A percentile compares a stretch with the other conserved stretches of the same genome.
Conservation (phyloP, 257 asterid species). For the Ligustrum vulgare region DNA sequence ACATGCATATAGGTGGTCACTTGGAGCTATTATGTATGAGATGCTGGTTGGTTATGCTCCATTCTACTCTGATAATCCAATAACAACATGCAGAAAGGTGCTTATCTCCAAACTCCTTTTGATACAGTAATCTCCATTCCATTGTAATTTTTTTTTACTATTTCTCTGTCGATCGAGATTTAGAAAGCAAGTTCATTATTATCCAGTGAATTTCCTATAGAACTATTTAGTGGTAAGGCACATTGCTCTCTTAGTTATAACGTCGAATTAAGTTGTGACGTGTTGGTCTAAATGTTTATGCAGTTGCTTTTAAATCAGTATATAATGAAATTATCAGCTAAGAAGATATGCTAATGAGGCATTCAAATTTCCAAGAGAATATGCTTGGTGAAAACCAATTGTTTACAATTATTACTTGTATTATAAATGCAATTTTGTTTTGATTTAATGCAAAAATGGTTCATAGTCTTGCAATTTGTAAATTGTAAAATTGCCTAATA, state of each 20-base stretch:
- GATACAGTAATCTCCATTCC: not conserved
- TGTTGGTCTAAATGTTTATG: not conserved
- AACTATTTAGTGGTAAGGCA: not conserved
- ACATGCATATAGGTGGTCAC: constrained; percentile 78
- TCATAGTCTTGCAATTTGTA: not conserved
- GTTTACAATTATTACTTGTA: not conserved
- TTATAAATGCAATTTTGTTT: not conserved
- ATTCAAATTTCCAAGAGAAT: not conserved
- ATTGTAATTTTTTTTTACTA: no score
- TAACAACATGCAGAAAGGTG: constrained; percentile 88
- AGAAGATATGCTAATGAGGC: not conserved
- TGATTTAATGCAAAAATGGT: not conserved
- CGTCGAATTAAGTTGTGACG: not conserved
- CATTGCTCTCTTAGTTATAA: not conserved
- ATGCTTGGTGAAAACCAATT: not conserved
- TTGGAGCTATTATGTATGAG: constrained; percentile 88
- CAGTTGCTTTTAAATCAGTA: not conserved
- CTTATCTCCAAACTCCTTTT: constrained; percentile 6
- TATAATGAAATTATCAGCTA: not conserved
- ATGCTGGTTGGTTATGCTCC: constrained; percentile 96
- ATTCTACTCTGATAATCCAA: constrained; percentile 79
- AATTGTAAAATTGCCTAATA: not conserved
- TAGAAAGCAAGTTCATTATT: not conserved
- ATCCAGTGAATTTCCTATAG: not conserved
- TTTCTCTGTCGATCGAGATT: not conserved